Evolutionary conservation across 2,329 filamentous ascomycete species (phyloP).

Genomic region (Colletotrichum chrysophilum): DNA sequence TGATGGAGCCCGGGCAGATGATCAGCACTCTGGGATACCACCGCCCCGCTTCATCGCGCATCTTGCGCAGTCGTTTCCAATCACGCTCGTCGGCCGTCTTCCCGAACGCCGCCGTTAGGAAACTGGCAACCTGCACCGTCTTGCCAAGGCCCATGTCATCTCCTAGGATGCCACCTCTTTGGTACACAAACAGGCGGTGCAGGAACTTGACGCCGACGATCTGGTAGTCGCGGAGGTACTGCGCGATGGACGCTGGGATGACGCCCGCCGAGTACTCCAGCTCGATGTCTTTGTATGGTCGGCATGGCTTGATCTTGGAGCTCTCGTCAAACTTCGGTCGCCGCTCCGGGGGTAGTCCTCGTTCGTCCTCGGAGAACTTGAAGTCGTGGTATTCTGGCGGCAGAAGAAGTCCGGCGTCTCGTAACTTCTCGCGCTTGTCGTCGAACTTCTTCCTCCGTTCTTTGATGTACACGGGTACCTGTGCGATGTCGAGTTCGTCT

Average conservation of each 20-base stretch:
- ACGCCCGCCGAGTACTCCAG: slow-evolving; percentile 78
- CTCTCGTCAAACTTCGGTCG: slow-evolving; percentile 69
- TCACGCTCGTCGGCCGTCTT: slow-evolving; percentile 92
- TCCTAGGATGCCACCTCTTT: slow-evolving; percentile 87
- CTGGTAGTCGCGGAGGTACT: slow-evolving; percentile 92
- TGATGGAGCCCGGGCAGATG: slow-evolving; percentile 86
- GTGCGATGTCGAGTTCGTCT: slow-evolving; percentile 53
- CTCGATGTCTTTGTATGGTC: slow-evolving; percentile 75
- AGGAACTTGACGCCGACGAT: slow-evolving; percentile 84
- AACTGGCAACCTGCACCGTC: slow-evolving; percentile 94
- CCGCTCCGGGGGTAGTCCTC: slow-evolving; percentile 55
- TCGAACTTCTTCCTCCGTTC: slow-evolving; percentile 75
- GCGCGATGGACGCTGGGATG: slow-evolving; percentile 88
- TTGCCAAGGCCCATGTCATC: slow-evolving; percentile 99
- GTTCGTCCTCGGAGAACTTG: slow-evolving; percentile 73
- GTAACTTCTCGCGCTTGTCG: slow-evolving; percentile 59
- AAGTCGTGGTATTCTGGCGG: slow-evolving; percentile 81
- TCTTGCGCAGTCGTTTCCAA: slow-evolving; percentile 84
- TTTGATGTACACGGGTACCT: slow-evolving; percentile 76
- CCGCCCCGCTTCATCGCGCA: slow-evolving; percentile 64
- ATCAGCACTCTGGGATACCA: slow-evolving; percentile 90
- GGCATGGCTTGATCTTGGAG: slow-evolving; percentile 66
- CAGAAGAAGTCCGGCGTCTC: slow-evolving; percentile 72
- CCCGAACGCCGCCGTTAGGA: slow-evolving; percentile 89
- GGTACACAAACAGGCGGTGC: slow-evolving; percentile 87